These are phyloP conservation scores for Gossypium trilobum DNA, from an alignment of 441 rosid genomes.

Conservation along the genomic window DNA sequence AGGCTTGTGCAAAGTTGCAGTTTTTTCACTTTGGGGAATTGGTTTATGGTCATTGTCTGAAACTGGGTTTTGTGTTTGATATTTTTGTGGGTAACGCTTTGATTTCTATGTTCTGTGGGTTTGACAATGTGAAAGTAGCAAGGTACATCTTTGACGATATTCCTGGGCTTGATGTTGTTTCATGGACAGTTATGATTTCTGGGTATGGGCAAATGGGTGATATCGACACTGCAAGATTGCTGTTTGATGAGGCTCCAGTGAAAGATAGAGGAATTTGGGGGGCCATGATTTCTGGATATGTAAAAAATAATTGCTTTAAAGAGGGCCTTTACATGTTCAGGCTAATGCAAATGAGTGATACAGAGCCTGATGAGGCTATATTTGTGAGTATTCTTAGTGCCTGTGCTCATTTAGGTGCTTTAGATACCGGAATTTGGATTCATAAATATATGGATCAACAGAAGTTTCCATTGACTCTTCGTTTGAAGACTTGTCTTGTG, in stretches of 20 bases:
- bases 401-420: conserved; percentile 37
- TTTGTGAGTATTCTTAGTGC: conserved; percentile 30
- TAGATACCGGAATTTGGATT: conserved; percentile 41
- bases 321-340: conserved; percentile 38
- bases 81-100: conserved; percentile 43
- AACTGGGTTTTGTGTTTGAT: conserved; percentile 28
- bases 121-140: conserved; percentile 24
- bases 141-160: conserved; percentile 34
- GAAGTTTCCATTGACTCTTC: conserved; percentile 26
- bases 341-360: conserved; percentile 28
- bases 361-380: conserved; percentile 36
- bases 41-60: conserved; percentile 33
- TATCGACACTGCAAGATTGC: conserved; percentile 29
- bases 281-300: conserved; percentile 45
- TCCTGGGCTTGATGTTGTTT: conserved; percentile 24
- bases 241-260: conserved; percentile 31
- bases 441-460: conserved; percentile 33
- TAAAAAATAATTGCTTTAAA: conserved; percentile 34
- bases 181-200: conserved; percentile 42
- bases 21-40: conserved; percentile 25
- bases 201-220: conserved; percentile 39
- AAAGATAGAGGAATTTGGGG: conserved; percentile 49
- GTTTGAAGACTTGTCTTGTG: conserved; percentile 45
- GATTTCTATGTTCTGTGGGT: conserved; percentile 31
- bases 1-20: conserved; percentile 35